Evolutionary conservation across 495 filamentous ascomycete genomes (phyloP).

Genomic region (Neurospora sp.): DNA sequence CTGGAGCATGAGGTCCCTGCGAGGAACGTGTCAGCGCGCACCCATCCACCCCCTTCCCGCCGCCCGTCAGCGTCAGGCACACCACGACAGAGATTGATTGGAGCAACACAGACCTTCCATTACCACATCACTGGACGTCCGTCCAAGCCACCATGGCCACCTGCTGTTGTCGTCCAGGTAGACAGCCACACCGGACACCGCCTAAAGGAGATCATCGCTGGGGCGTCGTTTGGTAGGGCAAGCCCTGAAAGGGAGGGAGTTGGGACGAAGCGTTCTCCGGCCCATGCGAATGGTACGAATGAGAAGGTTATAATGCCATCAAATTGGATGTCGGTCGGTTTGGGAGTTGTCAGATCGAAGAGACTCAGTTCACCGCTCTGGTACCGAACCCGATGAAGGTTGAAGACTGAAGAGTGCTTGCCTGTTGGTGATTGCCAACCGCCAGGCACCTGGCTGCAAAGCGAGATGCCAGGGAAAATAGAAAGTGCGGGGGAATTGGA

Average conservation of each 20-base stretch:
- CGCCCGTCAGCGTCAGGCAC: slow-evolving; percentile 3
- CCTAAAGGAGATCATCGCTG: background rate
- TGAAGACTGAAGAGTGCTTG: background rate
- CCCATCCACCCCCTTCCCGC: background rate
- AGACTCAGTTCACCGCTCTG: background rate
- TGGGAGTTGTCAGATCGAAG: background rate
- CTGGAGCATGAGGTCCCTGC: slow-evolving; percentile 8
- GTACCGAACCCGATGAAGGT: background rate
- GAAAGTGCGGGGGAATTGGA: background rate
- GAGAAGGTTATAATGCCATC: background rate
- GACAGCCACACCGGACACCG: background rate
- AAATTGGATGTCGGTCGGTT: background rate
- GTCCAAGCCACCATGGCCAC: background rate
- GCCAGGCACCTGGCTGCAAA: background rate
- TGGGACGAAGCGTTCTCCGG: background rate
- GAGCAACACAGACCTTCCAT: background rate
- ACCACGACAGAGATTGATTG: background rate
- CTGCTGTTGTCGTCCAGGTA: background rate
- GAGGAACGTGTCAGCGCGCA: slow-evolving; percentile 3
- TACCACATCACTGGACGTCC: background rate
- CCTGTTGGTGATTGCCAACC: background rate
- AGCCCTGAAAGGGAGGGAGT: background rate
- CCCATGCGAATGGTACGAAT: background rate
- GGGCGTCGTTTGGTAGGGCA: background rate
- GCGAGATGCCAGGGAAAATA: background rate